A percentile compares a stretch with the other conserved stretches of the same genome.
Conservation (phyloP, 306 rosid genomes). For the Malus sylvestris region DNA sequence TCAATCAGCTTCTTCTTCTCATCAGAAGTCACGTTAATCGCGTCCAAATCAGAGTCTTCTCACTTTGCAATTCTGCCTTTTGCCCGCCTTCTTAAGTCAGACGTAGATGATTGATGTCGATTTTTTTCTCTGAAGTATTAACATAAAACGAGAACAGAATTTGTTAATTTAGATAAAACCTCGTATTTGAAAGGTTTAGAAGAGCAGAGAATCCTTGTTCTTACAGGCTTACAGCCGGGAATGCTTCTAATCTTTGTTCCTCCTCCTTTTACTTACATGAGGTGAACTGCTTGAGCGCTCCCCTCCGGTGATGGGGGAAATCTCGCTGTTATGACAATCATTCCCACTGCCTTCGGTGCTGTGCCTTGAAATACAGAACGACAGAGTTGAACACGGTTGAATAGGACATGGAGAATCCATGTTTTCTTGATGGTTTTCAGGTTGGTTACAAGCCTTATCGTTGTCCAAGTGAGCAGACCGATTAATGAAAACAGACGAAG, state of each 20-base stretch:
- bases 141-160: too few species aligned
- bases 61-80: conserved; percentile 37
- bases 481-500: conserved; percentile 26
- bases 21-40: conserved; percentile 1
- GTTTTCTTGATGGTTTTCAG: conserved; percentile 12
- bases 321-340: conserved; percentile 25
- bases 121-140: neutral
- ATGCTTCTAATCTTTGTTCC: conserved; percentile 36
- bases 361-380: conserved; percentile 37
- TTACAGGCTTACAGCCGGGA: conserved; percentile 52
- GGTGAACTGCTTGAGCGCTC: neutral
- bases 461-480: neutral
- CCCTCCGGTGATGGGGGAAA: conserved; percentile 8
- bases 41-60: conserved; percentile 27
- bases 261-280: conserved; percentile 20
- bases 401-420: conserved; percentile 19
- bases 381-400: conserved; percentile 35
- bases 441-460: conserved; percentile 4
- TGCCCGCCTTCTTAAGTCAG: conserved; percentile 29
- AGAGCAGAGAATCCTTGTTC: conserved; percentile 16
- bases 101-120: conserved; percentile 30
- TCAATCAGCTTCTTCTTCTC: conserved; percentile 12
- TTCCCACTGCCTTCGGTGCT: conserved; percentile 22
- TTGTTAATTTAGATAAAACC: too few species aligned
- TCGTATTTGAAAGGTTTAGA: too few species aligned